phyloP scores from a whole-genome alignment of 177 flowering plant species.

The Tripterygium wilfordii region DNA sequence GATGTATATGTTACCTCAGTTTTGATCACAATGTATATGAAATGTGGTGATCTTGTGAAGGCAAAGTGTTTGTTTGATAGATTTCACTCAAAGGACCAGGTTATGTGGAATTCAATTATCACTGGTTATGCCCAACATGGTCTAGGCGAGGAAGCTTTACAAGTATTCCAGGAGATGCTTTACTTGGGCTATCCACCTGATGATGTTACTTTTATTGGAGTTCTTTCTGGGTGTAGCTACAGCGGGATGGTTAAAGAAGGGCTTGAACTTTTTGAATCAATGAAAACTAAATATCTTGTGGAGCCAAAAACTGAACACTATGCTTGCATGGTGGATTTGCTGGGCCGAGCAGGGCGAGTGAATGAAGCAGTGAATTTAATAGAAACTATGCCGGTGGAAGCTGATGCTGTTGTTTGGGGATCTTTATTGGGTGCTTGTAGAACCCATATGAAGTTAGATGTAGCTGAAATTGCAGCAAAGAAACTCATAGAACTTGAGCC shows the following conservation, averaged over 20 bases:
- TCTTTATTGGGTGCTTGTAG: conserved; percentile 3
- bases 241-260: conserved; percentile 7
- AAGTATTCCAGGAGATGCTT: conserved; percentile 2
- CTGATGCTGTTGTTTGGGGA: conserved; percentile 5
- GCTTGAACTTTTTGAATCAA: conserved; percentile 7
- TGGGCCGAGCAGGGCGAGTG: conserved; percentile 4
- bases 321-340: conserved; percentile 6
- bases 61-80: conserved; percentile 3
- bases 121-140: conserved; percentile 6
- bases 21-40: conserved; percentile 4
- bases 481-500: conserved; percentile 3
- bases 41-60: conserved; percentile 2
- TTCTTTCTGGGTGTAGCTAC: conserved; percentile 3
- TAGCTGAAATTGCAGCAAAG: conserved; percentile 4
- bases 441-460: conserved; percentile 5
- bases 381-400: conserved; percentile 3
- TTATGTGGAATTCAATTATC: conserved; percentile 5
- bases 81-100: not conserved
- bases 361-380: conserved; percentile 3
- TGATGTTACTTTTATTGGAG: conserved; percentile 6
- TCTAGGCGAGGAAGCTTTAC: conserved; percentile 3
- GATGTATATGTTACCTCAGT: conserved; percentile 2
- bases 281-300: not conserved
- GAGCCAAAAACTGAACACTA: conserved; percentile 4
- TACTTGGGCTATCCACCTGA: not conserved